Percentiles rank a stretch among this genome's conserved stretches.
These are phyloP conservation scores for Aureobasidium subglaciale DNA, from an alignment of 2,329 filamentous ascomycete genomes.

Conservation along the genomic window DNA sequence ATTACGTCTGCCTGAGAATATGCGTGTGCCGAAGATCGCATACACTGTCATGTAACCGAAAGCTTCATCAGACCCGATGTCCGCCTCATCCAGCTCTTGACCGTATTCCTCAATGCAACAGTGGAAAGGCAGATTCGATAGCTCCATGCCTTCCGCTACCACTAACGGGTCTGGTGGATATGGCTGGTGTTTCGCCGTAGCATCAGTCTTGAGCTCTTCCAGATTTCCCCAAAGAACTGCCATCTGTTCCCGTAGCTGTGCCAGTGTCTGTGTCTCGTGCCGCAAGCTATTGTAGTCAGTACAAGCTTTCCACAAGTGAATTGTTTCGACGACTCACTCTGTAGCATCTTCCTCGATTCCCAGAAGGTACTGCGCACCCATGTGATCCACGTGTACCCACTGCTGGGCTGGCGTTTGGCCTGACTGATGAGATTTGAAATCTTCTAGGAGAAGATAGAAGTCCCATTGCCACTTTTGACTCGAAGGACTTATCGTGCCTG, in stretches of 20 bases:
- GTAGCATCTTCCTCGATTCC: slow-evolving; percentile 48
- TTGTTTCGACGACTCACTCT: slow-evolving; percentile 39
- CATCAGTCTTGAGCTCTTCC: slow-evolving; percentile 55
- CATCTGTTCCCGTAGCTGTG: slow-evolving; percentile 58
- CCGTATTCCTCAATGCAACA: slow-evolving; percentile 40
- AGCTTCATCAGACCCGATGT: slow-evolving; percentile 21
- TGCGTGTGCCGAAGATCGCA: slow-evolving; percentile 21
- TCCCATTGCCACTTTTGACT: slow-evolving; percentile 66
- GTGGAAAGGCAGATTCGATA: slow-evolving; percentile 39
- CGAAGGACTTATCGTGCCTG: slow-evolving; percentile 25
- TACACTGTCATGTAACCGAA: slow-evolving; percentile 28
- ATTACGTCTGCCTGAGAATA: not conserved
- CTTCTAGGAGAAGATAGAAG: slow-evolving; percentile 73
- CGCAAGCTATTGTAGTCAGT: slow-evolving; percentile 44
- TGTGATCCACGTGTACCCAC: slow-evolving; percentile 62
- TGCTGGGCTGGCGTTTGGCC: slow-evolving; percentile 43
- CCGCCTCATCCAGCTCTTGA: slow-evolving; percentile 27
- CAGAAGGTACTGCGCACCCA: slow-evolving; percentile 50
- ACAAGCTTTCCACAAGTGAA: not conserved
- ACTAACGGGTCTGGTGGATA: not conserved
- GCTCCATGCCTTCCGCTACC: not conserved
- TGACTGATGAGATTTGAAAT: slow-evolving; percentile 40
- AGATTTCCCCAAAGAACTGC: slow-evolving; percentile 82
- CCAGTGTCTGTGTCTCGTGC: slow-evolving; percentile 43
- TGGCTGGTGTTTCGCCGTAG: slow-evolving; percentile 9